Evolutionary conservation across 108 stramenopile genomes (phyloP).

Genomic region (Tribonema minus): DNA sequence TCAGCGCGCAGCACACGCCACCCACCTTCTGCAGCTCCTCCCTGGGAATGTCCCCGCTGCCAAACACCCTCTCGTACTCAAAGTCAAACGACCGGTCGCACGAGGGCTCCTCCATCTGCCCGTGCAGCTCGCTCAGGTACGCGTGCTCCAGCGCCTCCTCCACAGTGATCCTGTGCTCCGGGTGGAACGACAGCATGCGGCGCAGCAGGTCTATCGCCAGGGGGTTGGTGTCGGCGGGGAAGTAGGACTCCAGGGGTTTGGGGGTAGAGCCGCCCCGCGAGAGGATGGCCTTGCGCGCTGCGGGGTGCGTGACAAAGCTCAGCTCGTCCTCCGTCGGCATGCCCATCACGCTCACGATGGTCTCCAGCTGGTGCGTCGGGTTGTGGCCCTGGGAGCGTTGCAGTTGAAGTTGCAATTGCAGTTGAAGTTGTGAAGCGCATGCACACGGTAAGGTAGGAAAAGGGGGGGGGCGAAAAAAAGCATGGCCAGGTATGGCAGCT

Average conservation of each 20-base stretch:
- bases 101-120: slow-evolving; percentile 37
- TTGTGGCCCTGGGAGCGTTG: slow-evolving; percentile 32
- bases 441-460: neutral
- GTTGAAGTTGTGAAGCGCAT: no score
- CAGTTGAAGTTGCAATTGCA: no score
- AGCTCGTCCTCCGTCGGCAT: slow-evolving; percentile 50
- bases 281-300: slow-evolving; percentile 42
- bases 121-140: slow-evolving; percentile 60
- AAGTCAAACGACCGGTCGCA: slow-evolving; percentile 24
- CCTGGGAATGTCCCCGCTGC: slow-evolving; percentile 22
- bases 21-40: slow-evolving; percentile 22
- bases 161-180: slow-evolving; percentile 54
- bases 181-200: slow-evolving; percentile 59
- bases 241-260: slow-evolving; percentile 36
- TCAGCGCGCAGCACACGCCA: no score
- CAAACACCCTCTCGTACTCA: slow-evolving; percentile 37
- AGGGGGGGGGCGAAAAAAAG: neutral
- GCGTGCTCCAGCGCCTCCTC: slow-evolving; percentile 63
- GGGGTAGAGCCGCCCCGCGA: slow-evolving; percentile 15
- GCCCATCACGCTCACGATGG: slow-evolving; percentile 58
- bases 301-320: slow-evolving; percentile 50
- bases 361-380: slow-evolving; percentile 38
- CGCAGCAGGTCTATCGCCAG: slow-evolving; percentile 57
- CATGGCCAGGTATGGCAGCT: neutral
- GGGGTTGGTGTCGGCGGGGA: slow-evolving; percentile 46